phyloP scores from a whole-genome alignment of 257 asterid genomes.

The Jasminum sambac region DNA sequence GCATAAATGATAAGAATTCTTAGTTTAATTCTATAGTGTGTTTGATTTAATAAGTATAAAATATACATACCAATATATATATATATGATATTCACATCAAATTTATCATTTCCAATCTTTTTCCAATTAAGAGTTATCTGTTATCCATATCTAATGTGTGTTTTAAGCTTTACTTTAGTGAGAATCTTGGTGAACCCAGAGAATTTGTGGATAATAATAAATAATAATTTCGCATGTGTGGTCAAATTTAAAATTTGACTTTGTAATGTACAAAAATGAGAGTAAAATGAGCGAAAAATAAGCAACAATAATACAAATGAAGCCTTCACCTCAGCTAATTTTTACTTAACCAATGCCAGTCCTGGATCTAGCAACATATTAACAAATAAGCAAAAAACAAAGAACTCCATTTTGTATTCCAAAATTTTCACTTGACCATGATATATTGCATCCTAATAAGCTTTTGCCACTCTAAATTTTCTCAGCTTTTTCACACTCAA shows the following conservation, averaged over 20 bases:
- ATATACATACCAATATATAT: too few relatives aligned
- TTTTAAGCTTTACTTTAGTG: too few relatives aligned
- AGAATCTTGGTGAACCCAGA: too few relatives aligned
- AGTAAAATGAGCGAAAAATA: too few relatives aligned
- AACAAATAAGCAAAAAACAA: background rate
- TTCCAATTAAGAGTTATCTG: background rate
- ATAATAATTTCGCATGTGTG: too few relatives aligned
- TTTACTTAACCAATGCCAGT: too few relatives aligned
- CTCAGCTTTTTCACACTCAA: background rate
- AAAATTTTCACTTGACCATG: background rate
- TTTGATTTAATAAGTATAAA: background rate
- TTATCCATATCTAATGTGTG: background rate
- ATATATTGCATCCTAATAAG: background rate
- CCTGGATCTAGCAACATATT: background rate
- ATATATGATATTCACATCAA: too few relatives aligned
- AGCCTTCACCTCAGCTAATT: background rate
- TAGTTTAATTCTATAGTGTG: background rate
- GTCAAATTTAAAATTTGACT: too few relatives aligned
- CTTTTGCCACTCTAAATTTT: background rate
- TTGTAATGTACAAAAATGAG: too few relatives aligned
- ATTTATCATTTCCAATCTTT: background rate
- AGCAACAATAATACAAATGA: background rate
- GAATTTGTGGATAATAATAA: too few relatives aligned
- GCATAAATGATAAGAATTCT: background rate
- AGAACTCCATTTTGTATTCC: background rate